Evolutionary conservation across 306 rosid genomes (phyloP).

Genomic region (Lathyrus sativus): DNA sequence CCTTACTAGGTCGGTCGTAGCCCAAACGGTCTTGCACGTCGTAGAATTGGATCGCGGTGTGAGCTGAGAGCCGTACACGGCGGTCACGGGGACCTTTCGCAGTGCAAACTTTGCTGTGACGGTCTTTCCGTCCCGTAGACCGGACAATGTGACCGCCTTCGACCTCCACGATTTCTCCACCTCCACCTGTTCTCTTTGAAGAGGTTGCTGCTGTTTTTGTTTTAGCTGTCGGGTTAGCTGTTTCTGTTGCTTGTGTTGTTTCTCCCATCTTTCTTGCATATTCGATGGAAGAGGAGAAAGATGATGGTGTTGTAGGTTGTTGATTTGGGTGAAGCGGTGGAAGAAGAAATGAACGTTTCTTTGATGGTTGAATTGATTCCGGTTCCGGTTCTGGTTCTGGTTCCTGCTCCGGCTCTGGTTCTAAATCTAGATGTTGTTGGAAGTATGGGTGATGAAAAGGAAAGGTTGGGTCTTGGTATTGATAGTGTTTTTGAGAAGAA

Average conservation of each 20-base stretch:
- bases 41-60: constrained; percentile 93
- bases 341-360: constrained; percentile 45
- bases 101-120: constrained; percentile 97
- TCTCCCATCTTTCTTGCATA: constrained; percentile 79
- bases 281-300: constrained; percentile 47
- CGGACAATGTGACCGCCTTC: constrained; percentile 93
- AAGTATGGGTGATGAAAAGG: constrained; percentile 33
- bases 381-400: constrained; percentile 10
- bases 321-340: constrained; percentile 26
- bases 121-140: constrained; percentile 83
- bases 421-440: constrained; percentile 27
- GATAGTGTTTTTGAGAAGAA: constrained; percentile 32
- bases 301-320: constrained; percentile 34
- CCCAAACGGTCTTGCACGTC: constrained; percentile 97
- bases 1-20: constrained; percentile 96
- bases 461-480: constrained; percentile 30
- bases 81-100: constrained; percentile 95
- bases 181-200: constrained; percentile 53
- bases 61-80: constrained; percentile 86
- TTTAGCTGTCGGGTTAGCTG: constrained; percentile 14
- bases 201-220: constrained; percentile 35
- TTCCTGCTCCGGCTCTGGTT: background rate
- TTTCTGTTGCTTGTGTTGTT: background rate
- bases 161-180: constrained; percentile 84
- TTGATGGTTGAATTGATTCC: constrained; percentile 18